These are phyloP conservation scores for Abrus precatorius DNA, from an alignment of 306 rosid genomes.

Conservation along the genomic window DNA sequence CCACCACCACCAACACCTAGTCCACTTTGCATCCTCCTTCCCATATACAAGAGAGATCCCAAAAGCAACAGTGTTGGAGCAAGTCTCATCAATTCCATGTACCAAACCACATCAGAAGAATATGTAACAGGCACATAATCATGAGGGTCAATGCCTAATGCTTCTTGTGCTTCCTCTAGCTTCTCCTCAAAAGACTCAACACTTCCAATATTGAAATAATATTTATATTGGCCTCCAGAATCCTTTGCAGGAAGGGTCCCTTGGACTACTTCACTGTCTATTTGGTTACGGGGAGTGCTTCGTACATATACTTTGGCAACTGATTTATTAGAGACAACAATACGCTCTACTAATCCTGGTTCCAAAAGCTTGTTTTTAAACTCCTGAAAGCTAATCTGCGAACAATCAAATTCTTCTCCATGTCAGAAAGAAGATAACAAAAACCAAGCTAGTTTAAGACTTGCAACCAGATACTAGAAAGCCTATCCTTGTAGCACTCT, in stretches of 20 bases:
- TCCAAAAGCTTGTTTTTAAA: conserved; percentile 93
- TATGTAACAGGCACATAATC: conserved; percentile 91
- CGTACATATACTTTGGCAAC: conserved; percentile 92
- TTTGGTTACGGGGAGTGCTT: conserved; percentile 64
- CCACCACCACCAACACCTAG: conserved; percentile 79
- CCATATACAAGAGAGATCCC: conserved; percentile 75
- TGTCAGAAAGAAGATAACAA: conserved; percentile 32
- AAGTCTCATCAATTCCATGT: conserved; percentile 76
- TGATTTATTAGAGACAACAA: conserved; percentile 90
- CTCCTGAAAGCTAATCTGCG: conserved; percentile 98
- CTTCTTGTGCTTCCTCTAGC: conserved; percentile 96
- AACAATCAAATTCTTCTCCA: conserved; percentile 37
- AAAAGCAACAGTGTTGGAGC: conserved; percentile 78
- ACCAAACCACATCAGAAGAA: conserved; percentile 80
- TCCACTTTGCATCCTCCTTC: conserved; percentile 88
- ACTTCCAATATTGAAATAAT: conserved; percentile 90
- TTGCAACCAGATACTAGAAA: conserved; percentile 29
- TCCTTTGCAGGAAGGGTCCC: conserved; percentile 63
- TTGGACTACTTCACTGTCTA: conserved; percentile 73
- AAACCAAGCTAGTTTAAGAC: conserved; percentile 33
- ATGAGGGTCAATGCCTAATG: conserved; percentile 82
- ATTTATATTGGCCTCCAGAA: conserved; percentile 75
- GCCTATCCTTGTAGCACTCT: conserved; percentile 12
- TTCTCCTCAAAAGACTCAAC: conserved; percentile 96
- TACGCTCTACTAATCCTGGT: conserved; percentile 91